A percentile compares a stretch with the other conserved stretches of the same genome.
These are phyloP conservation scores for Acarospora socialis DNA, from an alignment of 2,329 filamentous ascomycete genomes.

Conservation along the genomic window DNA sequence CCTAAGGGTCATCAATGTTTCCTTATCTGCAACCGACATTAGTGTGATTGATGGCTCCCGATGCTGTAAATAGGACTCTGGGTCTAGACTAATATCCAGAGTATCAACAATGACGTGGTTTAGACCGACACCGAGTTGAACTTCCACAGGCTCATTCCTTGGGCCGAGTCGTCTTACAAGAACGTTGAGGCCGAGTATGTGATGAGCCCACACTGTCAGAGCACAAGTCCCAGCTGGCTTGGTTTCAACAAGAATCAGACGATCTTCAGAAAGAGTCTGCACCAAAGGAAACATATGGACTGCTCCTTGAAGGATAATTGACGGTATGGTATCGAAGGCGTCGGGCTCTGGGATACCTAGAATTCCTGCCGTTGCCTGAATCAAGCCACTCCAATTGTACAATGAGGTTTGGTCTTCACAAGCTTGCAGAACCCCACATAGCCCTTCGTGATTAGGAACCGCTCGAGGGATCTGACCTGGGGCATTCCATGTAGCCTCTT, in stretches of 20 bases:
- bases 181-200: not conserved
- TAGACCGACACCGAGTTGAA: not conserved
- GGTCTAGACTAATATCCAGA: too few species aligned
- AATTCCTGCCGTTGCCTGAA: not conserved
- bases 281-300: conserved; percentile 3
- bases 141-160: not conserved
- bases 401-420: conserved; percentile 3
- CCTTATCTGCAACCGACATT: not conserved
- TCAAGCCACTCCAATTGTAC: conserved; percentile 1
- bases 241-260: not conserved
- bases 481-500: not conserved
- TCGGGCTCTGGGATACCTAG: not conserved
- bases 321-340: not conserved
- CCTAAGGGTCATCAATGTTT: not conserved
- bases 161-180: not conserved
- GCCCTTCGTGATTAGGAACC: not conserved
- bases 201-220: conserved; percentile 1
- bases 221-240: not conserved
- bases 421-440: conserved; percentile 2
- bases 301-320: conserved; percentile 1
- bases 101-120: not conserved
- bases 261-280: conserved; percentile 1
- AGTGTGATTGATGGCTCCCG: too few species aligned
- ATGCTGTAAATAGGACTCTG: too few species aligned
- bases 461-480: not conserved